phyloP scores from a whole-genome alignment of 2,329 filamentous ascomycete genomes.

The Fragosphaeria purpurea region DNA sequence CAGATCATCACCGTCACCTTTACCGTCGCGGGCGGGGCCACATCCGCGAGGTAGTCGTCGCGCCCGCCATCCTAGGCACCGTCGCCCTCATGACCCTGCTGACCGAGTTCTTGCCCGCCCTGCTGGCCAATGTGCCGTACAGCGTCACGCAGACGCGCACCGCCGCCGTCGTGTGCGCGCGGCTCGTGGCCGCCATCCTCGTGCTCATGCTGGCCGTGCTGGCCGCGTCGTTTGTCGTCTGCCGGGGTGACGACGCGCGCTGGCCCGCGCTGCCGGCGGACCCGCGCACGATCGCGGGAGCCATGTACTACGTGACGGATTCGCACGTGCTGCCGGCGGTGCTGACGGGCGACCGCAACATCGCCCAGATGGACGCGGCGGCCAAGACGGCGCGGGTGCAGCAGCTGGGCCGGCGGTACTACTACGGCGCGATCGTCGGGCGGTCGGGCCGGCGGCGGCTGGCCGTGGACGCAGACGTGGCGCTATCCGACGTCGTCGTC shows the following conservation, averaged over 20 bases:
- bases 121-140: constrained; percentile 39
- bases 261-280: constrained; percentile 37
- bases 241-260: too few relatives aligned
- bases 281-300: constrained; percentile 34
- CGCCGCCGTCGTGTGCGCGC: constrained; percentile 31
- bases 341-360: constrained; percentile 16
- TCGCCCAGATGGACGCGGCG: constrained; percentile 16
- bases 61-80: constrained; percentile 25
- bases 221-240: constrained; percentile 24
- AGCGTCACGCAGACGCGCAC: constrained; percentile 29
- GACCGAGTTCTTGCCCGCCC: constrained; percentile 39
- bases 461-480: constrained; percentile 17
- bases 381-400: constrained; percentile 18
- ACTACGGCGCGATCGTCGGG: constrained; percentile 22
- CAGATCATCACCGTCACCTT: too few relatives aligned
- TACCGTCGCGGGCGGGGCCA: not conserved
- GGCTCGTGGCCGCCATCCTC: constrained; percentile 28
- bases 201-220: constrained; percentile 33
- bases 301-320: constrained; percentile 32
- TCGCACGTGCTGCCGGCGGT: constrained; percentile 18
- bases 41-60: not conserved
- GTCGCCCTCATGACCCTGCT: constrained; percentile 33
- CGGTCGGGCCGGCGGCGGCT: constrained; percentile 13
- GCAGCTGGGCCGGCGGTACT: constrained; percentile 21
- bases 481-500: not conserved